These are phyloP conservation scores for Myrica gale DNA, from an alignment of 306 rosid species.

Conservation along the genomic window DNA sequence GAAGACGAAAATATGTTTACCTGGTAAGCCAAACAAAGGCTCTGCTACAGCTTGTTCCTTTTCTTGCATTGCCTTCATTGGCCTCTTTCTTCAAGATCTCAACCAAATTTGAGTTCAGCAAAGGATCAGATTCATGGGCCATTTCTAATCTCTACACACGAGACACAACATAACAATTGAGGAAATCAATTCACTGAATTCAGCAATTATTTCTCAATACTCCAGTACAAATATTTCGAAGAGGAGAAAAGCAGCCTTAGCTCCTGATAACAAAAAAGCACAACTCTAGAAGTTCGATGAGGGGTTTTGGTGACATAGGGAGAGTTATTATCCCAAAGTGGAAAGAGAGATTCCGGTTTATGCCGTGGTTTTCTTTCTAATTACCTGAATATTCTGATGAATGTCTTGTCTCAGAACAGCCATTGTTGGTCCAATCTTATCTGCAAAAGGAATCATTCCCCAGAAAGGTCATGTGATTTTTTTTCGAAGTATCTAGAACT, in stretches of 20 bases:
- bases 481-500: conserved; percentile 23
- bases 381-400: conserved; percentile 77
- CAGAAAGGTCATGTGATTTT: conserved; percentile 21
- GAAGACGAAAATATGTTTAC: conserved; percentile 32
- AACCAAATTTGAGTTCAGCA: conserved; percentile 59
- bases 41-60: conserved; percentile 57
- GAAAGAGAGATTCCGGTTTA: background rate
- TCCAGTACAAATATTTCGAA: background rate
- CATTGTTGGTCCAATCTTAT: conserved; percentile 96
- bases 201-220: background rate
- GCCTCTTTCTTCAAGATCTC: conserved; percentile 73
- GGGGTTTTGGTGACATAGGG: background rate
- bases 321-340: background rate
- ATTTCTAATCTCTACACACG: conserved; percentile 68
- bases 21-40: conserved; percentile 88
- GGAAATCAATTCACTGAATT: background rate
- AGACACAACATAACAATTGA: conserved; percentile 15
- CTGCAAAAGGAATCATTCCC: conserved; percentile 42
- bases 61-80: conserved; percentile 52
- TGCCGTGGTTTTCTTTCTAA: background rate
- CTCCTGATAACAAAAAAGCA: background rate
- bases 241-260: background rate
- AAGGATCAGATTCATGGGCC: conserved; percentile 53
- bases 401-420: conserved; percentile 82
- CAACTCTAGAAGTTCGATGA: background rate